Conservation (phyloP, 2,329 filamentous ascomycete genomes). For the Cladophialophora chaetospira region DNA sequence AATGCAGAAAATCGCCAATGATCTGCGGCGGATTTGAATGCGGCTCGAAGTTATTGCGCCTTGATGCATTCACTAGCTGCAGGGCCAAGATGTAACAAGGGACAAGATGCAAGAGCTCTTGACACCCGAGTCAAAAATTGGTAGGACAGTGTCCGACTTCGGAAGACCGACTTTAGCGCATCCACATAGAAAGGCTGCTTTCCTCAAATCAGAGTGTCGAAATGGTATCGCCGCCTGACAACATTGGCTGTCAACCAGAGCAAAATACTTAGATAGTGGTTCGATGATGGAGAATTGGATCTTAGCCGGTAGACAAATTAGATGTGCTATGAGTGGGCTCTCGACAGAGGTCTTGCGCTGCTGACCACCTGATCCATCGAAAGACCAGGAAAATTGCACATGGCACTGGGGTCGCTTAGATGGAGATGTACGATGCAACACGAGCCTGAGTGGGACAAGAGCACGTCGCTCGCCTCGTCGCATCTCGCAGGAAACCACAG, state of each 20-base stretch:
- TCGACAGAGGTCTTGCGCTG: background rate
- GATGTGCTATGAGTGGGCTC: background rate
- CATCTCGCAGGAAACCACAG: constrained; percentile 1
- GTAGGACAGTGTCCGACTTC: constrained; percentile 18
- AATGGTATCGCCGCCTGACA: background rate
- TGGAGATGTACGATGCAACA: constrained; percentile 10
- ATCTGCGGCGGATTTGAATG: constrained; percentile 16
- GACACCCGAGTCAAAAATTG: background rate
- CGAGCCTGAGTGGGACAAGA: background rate
- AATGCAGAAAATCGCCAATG: constrained; percentile 10
- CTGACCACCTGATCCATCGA: background rate
- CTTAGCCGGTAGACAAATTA: background rate
- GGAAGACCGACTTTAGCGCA: constrained; percentile 25
- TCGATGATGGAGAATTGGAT: background rate
- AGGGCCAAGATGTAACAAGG: constrained; percentile 19
- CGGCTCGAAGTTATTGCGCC: constrained; percentile 13
- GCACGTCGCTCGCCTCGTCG: background rate
- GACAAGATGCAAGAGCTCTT: too few relatives aligned
- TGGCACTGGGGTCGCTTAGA: constrained; percentile 9
- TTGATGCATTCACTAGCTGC: constrained; percentile 15
- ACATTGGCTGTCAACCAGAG: background rate
- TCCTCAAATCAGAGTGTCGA: background rate
- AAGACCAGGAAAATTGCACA: background rate
- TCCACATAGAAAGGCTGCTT: background rate
- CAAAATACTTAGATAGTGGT: background rate